A percentile compares a stretch with the other conserved stretches of the same genome.
phyloP scores from a whole-genome alignment of 2,329 filamentous ascomycete genomes.

The Thermochaetoides dissita region DNA sequence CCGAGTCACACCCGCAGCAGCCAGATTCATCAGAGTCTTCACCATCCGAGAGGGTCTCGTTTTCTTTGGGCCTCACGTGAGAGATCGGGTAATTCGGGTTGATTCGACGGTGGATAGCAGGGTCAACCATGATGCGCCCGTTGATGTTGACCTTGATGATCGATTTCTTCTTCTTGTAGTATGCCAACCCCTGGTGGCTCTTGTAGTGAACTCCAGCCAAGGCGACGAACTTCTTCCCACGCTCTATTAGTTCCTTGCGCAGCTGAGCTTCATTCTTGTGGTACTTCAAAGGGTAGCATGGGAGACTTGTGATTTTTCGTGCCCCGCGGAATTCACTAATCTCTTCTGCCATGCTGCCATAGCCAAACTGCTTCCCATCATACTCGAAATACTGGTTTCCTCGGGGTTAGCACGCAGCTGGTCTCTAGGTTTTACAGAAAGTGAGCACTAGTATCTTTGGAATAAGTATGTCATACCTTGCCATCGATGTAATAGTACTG shows the following conservation, averaged over 20 bases:
- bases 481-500: constrained; percentile 67
- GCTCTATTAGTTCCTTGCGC: constrained; percentile 54
- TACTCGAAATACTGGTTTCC: constrained; percentile 58
- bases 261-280: constrained; percentile 58
- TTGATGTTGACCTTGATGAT: constrained; percentile 73
- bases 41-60: constrained; percentile 41
- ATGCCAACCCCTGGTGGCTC: constrained; percentile 71
- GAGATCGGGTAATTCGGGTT: constrained; percentile 77
- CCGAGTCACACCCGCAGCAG: constrained; percentile 25
- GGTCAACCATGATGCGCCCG: constrained; percentile 78
- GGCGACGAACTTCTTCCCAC: constrained; percentile 71
- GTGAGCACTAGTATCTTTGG: too few species aligned
- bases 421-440: too few species aligned
- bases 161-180: constrained; percentile 65
- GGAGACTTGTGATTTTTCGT: constrained; percentile 65
- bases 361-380: constrained; percentile 74
- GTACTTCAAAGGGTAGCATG: constrained; percentile 65
- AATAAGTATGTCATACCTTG: constrained; percentile 21
- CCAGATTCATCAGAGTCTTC: constrained; percentile 31
- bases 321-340: constrained; percentile 66
- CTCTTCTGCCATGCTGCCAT: constrained; percentile 55
- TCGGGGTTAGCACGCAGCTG: not conserved
- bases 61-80: constrained; percentile 57
- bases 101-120: constrained; percentile 66
- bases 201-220: constrained; percentile 76